Evolutionary conservation across 1,284 basidiomycete genomes (phyloP).

Genomic region (Sporisorium graminicola): DNA sequence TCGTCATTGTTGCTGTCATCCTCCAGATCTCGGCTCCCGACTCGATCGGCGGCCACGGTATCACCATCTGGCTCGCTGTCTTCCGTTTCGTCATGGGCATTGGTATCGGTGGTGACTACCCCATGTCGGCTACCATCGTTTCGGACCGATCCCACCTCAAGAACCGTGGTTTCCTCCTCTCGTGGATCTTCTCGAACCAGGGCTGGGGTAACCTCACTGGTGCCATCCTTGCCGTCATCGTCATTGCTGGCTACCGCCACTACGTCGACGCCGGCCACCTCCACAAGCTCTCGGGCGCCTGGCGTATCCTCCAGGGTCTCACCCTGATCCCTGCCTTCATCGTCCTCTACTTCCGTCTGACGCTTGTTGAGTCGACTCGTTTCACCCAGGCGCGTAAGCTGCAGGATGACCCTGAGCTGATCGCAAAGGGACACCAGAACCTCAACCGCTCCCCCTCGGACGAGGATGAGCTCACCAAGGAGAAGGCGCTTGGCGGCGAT

Average conservation of each 20-base stretch:
- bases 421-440: constrained; percentile 74
- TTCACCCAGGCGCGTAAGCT: constrained; percentile 85
- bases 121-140: constrained; percentile 74
- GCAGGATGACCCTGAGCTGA: constrained; percentile 83
- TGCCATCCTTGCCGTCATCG: constrained; percentile 78
- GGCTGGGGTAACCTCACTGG: constrained; percentile 69
- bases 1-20: constrained; percentile 64
- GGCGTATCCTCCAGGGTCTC: constrained; percentile 69
- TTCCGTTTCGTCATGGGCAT: constrained; percentile 66
- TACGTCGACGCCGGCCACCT: constrained; percentile 50
- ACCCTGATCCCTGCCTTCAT: constrained; percentile 62
- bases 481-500: constrained; percentile 47
- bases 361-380: constrained; percentile 74
- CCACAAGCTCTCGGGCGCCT: constrained; percentile 65
- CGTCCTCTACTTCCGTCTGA: constrained; percentile 73
- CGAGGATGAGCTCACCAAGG: constrained; percentile 50
- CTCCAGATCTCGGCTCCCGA: constrained; percentile 66
- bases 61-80: constrained; percentile 64
- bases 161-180: constrained; percentile 62
- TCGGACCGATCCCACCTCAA: constrained; percentile 60
- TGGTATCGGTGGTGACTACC: constrained; percentile 83
- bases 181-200: constrained; percentile 71
- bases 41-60: constrained; percentile 57
- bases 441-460: constrained; percentile 69
- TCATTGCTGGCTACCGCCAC: constrained; percentile 79